A percentile compares a stretch with the other conserved stretches of the same genome.
Evolutionary conservation across 768 basidiomycete species (phyloP).

Genomic region (Scleroderma bovista): DNA sequence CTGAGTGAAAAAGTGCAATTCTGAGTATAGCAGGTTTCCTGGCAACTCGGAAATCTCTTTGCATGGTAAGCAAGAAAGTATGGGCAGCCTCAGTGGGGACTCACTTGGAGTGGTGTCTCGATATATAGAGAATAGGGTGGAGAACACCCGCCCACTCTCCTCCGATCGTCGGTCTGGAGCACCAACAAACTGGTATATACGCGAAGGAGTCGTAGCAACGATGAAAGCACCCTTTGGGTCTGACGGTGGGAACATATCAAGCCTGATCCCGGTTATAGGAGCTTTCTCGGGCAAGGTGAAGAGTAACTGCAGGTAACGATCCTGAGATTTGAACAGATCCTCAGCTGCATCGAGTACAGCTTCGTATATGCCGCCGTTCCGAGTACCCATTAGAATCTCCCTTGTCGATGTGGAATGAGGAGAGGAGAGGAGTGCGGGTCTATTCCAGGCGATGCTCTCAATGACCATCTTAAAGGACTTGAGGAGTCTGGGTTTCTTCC

Average conservation of each 20-base stretch:
- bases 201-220: constrained; percentile 76
- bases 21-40: constrained; percentile 67
- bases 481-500: constrained; percentile 78
- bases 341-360: constrained; percentile 87
- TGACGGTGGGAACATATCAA: constrained; percentile 65
- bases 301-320: constrained; percentile 68
- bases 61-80: constrained; percentile 16
- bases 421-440: constrained; percentile 54
- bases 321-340: constrained; percentile 87
- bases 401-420: constrained; percentile 69
- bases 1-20: constrained; percentile 74
- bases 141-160: constrained; percentile 72
- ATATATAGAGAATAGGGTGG: constrained; percentile 66
- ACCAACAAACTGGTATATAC: constrained; percentile 89
- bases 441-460: constrained; percentile 91
- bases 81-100: constrained; percentile 22
- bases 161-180: constrained; percentile 60
- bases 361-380: constrained; percentile 84
- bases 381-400: constrained; percentile 82
- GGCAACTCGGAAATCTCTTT: constrained; percentile 89
- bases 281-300: constrained; percentile 77
- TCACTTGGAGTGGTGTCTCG: constrained; percentile 77
- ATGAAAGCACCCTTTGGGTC: constrained; percentile 64
- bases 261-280: constrained; percentile 79
- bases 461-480: constrained; percentile 79